A percentile compares a stretch with the other conserved stretches of the same genome.
These are phyloP conservation scores for Podaxis sp. DNA, from an alignment of 768 basidiomycete species.

Conservation along the genomic window DNA sequence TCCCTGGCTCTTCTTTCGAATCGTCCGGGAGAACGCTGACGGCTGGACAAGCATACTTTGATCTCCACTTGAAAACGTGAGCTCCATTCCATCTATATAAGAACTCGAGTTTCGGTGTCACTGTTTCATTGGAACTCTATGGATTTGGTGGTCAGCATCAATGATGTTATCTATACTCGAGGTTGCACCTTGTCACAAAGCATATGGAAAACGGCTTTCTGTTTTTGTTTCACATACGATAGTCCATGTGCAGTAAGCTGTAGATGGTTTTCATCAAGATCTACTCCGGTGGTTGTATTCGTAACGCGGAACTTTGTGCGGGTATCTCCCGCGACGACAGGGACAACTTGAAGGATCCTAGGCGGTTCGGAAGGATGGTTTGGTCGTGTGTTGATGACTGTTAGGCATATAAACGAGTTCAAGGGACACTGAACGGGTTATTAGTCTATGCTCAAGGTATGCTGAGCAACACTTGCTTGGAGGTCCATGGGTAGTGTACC, in stretches of 20 bases:
- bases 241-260: slow-evolving; percentile 32
- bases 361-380: slow-evolving; percentile 31
- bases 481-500: slow-evolving; percentile 28
- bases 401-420: slow-evolving; percentile 32
- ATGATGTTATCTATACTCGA: not conserved
- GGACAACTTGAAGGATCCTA: slow-evolving; percentile 33
- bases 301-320: slow-evolving; percentile 20
- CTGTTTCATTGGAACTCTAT: slow-evolving; percentile 11
- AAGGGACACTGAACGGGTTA: slow-evolving; percentile 29
- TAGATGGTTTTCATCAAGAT: slow-evolving; percentile 18
- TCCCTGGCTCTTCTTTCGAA: not conserved
- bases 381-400: slow-evolving; percentile 27
- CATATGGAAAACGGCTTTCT: slow-evolving; percentile 30
- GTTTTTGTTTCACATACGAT: slow-evolving; percentile 23
- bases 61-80: slow-evolving; percentile 25
- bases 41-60: slow-evolving; percentile 24
- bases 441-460: not conserved
- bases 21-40: not conserved
- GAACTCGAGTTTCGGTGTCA: slow-evolving; percentile 15
- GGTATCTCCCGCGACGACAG: slow-evolving; percentile 22
- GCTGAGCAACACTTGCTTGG: slow-evolving; percentile 22
- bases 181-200: slow-evolving; percentile 23
- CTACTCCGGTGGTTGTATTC: slow-evolving; percentile 11
- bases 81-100: slow-evolving; percentile 26
- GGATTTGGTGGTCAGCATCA: not conserved